These are phyloP conservation scores for Blastocrithidia nonstop DNA, from an alignment of 208 protist genomes.

Conservation along the genomic window DNA sequence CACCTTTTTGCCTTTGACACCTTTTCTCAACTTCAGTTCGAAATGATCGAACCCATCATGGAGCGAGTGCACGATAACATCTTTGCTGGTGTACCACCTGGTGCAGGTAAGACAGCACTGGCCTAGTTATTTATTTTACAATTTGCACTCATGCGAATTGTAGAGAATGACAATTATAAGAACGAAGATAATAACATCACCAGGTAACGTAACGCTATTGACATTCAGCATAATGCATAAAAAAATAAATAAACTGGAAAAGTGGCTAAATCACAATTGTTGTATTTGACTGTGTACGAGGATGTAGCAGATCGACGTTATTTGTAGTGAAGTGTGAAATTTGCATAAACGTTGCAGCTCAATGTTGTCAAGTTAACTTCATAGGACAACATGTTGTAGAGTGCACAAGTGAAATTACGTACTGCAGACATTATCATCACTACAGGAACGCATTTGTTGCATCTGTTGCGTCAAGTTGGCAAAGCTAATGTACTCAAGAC, in stretches of 20 bases:
- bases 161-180: slow-evolving; percentile 7
- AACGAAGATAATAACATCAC: background rate
- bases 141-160: slow-evolving; percentile 47
- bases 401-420: slow-evolving; percentile 4
- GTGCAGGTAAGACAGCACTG: slow-evolving; percentile 89
- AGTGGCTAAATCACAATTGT: slow-evolving; percentile 23
- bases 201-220: background rate
- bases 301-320: slow-evolving; percentile 54
- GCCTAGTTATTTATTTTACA: slow-evolving; percentile 77
- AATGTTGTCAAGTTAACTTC: slow-evolving; percentile 24
- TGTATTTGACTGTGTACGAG: slow-evolving; percentile 68
- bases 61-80: slow-evolving; percentile 94
- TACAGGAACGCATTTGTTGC: slow-evolving; percentile 24
- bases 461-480: slow-evolving; percentile 28
- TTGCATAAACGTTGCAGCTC: slow-evolving; percentile 49
- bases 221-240: background rate
- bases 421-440: slow-evolving; percentile 45
- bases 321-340: slow-evolving; percentile 71
- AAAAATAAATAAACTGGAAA: background rate
- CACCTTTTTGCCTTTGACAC: slow-evolving; percentile 83
- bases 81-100: slow-evolving; percentile 91
- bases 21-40: slow-evolving; percentile 93
- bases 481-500: too few species aligned
- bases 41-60: slow-evolving; percentile 85
- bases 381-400: background rate